A percentile compares a stretch with the other conserved stretches of the same genome.
phyloP scores from a whole-genome alignment of 768 basidiomycete genomes.

The Suillus subaureus region DNA sequence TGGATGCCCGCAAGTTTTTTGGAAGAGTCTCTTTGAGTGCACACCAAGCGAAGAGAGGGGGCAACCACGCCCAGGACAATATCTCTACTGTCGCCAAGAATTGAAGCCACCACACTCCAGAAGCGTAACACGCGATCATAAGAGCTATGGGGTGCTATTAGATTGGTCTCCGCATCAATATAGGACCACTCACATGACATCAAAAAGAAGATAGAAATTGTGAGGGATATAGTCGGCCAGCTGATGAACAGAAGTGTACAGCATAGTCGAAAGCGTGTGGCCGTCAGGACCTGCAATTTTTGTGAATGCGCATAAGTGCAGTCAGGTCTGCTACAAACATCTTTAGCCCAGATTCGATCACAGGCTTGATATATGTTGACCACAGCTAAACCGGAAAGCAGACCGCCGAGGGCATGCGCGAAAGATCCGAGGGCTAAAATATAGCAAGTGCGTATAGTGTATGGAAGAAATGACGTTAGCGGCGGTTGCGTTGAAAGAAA shows the following conservation, averaged over 20 bases:
- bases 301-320: not conserved
- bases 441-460: conserved; percentile 1
- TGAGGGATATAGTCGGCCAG: not conserved
- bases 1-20: conserved; percentile 9
- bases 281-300: not conserved
- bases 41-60: not conserved
- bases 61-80: conserved; percentile 5
- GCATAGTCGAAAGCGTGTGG: conserved; percentile 1
- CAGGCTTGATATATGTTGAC: not conserved
- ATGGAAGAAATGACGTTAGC: not conserved
- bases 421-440: conserved; percentile 6
- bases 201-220: not conserved
- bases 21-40: conserved; percentile 5
- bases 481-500: conserved; percentile 6
- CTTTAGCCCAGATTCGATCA: conserved; percentile 6
- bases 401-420: conserved; percentile 5
- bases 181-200: not conserved
- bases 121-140: conserved; percentile 1
- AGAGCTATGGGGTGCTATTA: not conserved
- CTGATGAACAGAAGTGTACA: not conserved
- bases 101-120: conserved; percentile 6
- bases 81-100: not conserved
- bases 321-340: conserved; percentile 3
- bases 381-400: conserved; percentile 5
- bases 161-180: not conserved